These are phyloP conservation scores for Fusarium tjaetaba DNA, from an alignment of 2,329 filamentous ascomycete genomes.

Conservation along the genomic window DNA sequence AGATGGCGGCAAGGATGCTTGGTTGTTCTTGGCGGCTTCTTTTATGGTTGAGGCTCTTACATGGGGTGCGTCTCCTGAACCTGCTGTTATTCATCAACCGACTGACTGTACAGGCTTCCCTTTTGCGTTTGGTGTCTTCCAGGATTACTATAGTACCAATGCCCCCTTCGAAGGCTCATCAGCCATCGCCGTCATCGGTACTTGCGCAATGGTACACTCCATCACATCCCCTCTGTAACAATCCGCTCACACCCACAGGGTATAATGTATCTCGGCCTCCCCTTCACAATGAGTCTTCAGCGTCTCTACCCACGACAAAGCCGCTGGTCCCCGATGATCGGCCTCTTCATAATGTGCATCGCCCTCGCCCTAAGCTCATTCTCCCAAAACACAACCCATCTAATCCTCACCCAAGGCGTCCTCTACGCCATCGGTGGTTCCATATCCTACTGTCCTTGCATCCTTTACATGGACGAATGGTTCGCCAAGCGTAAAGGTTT, in stretches of 20 bases:
- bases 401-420: constrained; percentile 70
- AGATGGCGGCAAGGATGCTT: constrained; percentile 49
- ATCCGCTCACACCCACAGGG: constrained; percentile 47
- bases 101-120: constrained; percentile 64
- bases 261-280: constrained; percentile 63
- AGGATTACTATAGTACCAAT: constrained; percentile 72
- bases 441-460: constrained; percentile 65
- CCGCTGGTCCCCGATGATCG: constrained; percentile 55
- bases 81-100: neutral
- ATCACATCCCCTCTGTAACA: neutral
- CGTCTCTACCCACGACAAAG: constrained; percentile 51
- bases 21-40: constrained; percentile 47
- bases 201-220: constrained; percentile 64
- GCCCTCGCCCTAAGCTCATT: constrained; percentile 64
- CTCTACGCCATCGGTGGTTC: constrained; percentile 68
- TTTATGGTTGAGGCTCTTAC: constrained; percentile 49
- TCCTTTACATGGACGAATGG: constrained; percentile 70
- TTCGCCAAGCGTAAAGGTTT: constrained; percentile 67
- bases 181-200: constrained; percentile 71
- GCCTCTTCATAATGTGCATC: constrained; percentile 62
- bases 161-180: constrained; percentile 65
- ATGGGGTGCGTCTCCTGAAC: constrained; percentile 39
- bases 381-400: constrained; percentile 60
- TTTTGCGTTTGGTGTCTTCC: constrained; percentile 76
- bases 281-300: constrained; percentile 5